Evolutionary conservation across 2,329 filamentous ascomycete genomes (phyloP).

Genomic region (Dactylellina cionopaga): DNA sequence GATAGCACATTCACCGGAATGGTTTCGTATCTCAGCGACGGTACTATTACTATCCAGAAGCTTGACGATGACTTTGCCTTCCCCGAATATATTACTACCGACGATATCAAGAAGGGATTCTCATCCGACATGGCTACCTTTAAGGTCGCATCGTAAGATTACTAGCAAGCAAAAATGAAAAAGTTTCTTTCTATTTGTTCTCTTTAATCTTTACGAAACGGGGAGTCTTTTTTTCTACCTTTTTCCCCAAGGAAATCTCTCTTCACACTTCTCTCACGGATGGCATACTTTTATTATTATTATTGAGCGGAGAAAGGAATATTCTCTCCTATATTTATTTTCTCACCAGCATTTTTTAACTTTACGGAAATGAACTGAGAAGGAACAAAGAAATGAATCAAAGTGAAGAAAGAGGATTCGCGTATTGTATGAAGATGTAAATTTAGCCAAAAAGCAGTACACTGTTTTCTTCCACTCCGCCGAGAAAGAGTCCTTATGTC

Average conservation of each 20-base stretch:
- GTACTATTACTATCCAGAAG: conserved; percentile 68
- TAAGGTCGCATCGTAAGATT: conserved; percentile 43
- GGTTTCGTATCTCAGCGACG: conserved; percentile 68
- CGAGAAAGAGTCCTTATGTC: background rate
- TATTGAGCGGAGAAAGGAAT: conserved; percentile 44
- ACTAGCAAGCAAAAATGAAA: conserved; percentile 5
- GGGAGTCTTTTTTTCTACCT: conserved; percentile 15
- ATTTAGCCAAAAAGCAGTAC: conserved; percentile 32
- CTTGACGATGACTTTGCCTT: conserved; percentile 60
- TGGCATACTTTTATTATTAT: conserved; percentile 11
- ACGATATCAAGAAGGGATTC: conserved; percentile 41
- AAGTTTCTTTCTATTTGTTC: conserved; percentile 32
- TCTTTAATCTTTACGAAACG: conserved; percentile 43
- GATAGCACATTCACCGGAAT: conserved; percentile 71
- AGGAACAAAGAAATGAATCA: conserved; percentile 20
- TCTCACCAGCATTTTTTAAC: conserved; percentile 42
- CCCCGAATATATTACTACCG: conserved; percentile 32
- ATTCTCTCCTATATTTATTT: conserved; percentile 52
- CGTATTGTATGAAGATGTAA: conserved; percentile 46
- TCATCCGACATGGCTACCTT: conserved; percentile 14
- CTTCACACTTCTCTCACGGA: background rate
- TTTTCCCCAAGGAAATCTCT: conserved; percentile 10
- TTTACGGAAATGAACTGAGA: conserved; percentile 18
- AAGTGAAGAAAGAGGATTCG: conserved; percentile 1
- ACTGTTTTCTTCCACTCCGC: conserved; percentile 18